Evolutionary conservation across 2,329 filamentous ascomycete genomes (phyloP), one percentile per base, ranked within the genome.

Genomic region (Elsinoe australis): DNA sequence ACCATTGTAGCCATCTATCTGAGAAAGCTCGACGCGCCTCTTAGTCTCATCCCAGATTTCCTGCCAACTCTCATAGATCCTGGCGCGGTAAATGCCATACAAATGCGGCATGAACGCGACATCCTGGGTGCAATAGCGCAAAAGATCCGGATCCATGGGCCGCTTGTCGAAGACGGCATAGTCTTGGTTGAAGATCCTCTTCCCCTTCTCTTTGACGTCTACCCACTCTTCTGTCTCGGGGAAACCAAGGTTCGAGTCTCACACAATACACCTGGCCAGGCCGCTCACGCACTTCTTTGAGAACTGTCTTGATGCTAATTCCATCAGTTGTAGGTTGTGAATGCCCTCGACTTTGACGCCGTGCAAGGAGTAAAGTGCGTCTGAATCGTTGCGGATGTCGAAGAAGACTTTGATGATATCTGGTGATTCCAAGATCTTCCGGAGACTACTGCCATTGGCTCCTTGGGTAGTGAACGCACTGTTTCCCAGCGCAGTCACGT

Each of bases 381-480:
- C 72, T 0, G 77, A 75, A 54, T 79, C 75, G 52, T 74, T 75
- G 2, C 76, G 72, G 12, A 81, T 65, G 51, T 82, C 77, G 54
- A 79, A 80, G 51, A 80, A 68, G 22, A 73, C 70, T 53, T 80
- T 80, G 0, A 62, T 59, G 12, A 73, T 69, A 0, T 38, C 6
- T 0, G 52, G 5, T 0, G 63, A 67, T 57, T 79, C 70, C 1
- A 79, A 58, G 7, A 79, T 66, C 0, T 39, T 35, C 51, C 69
- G 68, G 1, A 65, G 51, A 2, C 53, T 60, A n/a, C 29, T 36
- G 3, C 56, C 58, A 21, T 53, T 54, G 3, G 24, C 8, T 15
- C 15, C 46, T 4, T 44, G 36, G n/a, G 64, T 70, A n/a, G 51
- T 53, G 51, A 79, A 76, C 0, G 67, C 67, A 17, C 49, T 19